Conservation (phyloP, 192 early-diverging fungal genomes). For the Coemansia sp. region DNA sequence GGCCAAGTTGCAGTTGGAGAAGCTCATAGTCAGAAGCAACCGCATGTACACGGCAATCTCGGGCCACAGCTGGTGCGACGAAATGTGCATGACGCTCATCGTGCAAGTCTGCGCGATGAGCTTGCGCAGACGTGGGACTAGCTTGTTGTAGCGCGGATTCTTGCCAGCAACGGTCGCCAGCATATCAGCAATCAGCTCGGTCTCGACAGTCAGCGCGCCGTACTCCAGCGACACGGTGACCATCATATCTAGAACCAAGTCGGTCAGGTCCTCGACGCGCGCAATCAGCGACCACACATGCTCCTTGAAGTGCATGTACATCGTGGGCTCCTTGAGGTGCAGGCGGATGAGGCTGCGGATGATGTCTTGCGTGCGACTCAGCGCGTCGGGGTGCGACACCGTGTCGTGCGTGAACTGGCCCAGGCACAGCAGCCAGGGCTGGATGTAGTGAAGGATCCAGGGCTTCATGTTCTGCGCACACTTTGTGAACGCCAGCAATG, state of each 20-base stretch:
- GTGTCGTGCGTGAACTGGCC: conserved; percentile 62
- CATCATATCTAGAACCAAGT: conserved; percentile 79
- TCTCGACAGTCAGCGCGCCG: conserved; percentile 75
- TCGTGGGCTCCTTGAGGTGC: conserved; percentile 80
- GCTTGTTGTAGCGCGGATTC: conserved; percentile 76
- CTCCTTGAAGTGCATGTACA: conserved; percentile 84
- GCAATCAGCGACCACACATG: conserved; percentile 84
- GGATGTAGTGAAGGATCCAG: conserved; percentile 85
- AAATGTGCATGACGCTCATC: conserved; percentile 69
- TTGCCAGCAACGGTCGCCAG: conserved; percentile 79
- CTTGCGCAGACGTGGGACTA: conserved; percentile 80
- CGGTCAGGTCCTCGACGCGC: conserved; percentile 78
- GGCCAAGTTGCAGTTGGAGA: conserved; percentile 78
- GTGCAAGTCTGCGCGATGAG: conserved; percentile 81
- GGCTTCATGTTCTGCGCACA: conserved; percentile 73
- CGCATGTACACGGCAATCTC: conserved; percentile 90
- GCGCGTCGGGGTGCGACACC: conserved; percentile 37
- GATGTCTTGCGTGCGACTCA: conserved; percentile 69
- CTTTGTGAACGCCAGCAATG: conserved; percentile 79
- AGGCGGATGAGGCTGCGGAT: conserved; percentile 78
- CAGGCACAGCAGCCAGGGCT: conserved; percentile 86
- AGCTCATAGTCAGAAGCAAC: conserved; percentile 87
- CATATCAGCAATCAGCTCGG: conserved; percentile 87
- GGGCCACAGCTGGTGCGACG: conserved; percentile 86
- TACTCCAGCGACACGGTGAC: conserved; percentile 79